Percentiles rank a stretch among this genome's conserved stretches.
phyloP scores from a whole-genome alignment of 2,329 filamentous ascomycete genomes.

The Ophioceras dolichostomum region DNA sequence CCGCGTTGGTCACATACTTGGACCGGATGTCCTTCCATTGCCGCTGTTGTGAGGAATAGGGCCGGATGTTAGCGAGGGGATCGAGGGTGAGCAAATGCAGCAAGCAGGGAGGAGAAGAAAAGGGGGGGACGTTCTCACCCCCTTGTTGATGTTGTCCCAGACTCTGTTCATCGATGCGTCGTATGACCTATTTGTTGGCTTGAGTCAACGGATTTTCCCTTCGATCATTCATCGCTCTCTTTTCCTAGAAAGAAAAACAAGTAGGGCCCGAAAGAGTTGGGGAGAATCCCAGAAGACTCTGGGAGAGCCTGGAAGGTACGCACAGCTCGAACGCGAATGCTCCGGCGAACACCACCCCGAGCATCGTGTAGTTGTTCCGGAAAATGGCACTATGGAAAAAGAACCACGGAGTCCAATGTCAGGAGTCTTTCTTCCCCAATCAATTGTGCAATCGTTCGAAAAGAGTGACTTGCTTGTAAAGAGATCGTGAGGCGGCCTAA shows the following conservation, averaged over 20 bases:
- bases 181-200: slow-evolving; percentile 50
- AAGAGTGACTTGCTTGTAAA: slow-evolving; percentile 48
- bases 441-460: no score
- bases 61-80: no score
- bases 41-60: slow-evolving; percentile 43
- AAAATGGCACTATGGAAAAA: slow-evolving; percentile 68
- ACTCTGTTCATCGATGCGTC: slow-evolving; percentile 71
- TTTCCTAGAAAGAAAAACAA: no score
- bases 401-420: no score
- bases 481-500: slow-evolving; percentile 16
- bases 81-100: no score
- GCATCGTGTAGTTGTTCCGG: slow-evolving; percentile 78
- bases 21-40: slow-evolving; percentile 99
- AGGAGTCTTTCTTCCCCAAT: no score
- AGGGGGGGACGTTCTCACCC: slow-evolving; percentile 50
- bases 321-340: slow-evolving; percentile 95
- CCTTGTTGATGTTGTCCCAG: slow-evolving; percentile 86
- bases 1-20: slow-evolving; percentile 70
- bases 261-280: no score
- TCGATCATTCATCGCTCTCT: no score
- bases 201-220: no score
- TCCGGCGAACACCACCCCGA: slow-evolving; percentile 71
- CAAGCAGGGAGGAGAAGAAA: no score
- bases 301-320: slow-evolving; percentile 23
- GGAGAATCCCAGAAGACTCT: no score